Percentiles rank a stretch among this genome's conserved stretches.
Evolutionary conservation across 2,329 filamentous ascomycete genomes (phyloP).

Genomic region (Bisporella sp.): DNA sequence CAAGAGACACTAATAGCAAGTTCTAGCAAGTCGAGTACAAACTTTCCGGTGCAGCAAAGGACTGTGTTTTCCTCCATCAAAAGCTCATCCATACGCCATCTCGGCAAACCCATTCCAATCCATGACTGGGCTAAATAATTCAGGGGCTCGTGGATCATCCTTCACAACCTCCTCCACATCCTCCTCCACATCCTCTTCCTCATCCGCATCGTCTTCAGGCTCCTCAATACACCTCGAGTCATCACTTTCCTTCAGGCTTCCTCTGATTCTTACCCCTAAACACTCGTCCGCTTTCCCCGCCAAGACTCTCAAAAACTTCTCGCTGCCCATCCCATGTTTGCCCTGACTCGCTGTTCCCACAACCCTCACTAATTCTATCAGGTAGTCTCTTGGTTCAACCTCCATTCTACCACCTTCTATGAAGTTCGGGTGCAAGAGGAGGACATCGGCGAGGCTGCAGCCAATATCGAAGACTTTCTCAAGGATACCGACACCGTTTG

Average conservation of each 20-base stretch:
- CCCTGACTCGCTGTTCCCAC: background rate
- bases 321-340: background rate
- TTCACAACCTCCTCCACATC: too few species aligned
- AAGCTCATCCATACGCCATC: too few species aligned
- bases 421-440: constrained; percentile 8
- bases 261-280: background rate
- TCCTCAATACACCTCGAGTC: too few species aligned
- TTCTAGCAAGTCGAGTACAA: too few species aligned
- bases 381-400: background rate
- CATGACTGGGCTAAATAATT: too few species aligned
- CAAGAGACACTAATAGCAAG: too few species aligned
- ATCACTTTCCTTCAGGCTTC: background rate
- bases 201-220: too few species aligned
- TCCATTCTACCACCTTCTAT: background rate
- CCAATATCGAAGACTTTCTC: constrained; percentile 28
- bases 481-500: constrained; percentile 25
- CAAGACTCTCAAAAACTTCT: background rate
- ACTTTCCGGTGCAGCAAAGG: too few species aligned
- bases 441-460: constrained; percentile 25
- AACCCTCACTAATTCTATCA: background rate
- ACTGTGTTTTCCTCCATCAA: too few species aligned
- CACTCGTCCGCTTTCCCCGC: background rate
- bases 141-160: too few species aligned
- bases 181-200: too few species aligned
- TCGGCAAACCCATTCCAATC: too few species aligned